phyloP scores from a whole-genome alignment of 2,329 filamentous ascomycete species.

The Diaporthe citrichinensis region DNA sequence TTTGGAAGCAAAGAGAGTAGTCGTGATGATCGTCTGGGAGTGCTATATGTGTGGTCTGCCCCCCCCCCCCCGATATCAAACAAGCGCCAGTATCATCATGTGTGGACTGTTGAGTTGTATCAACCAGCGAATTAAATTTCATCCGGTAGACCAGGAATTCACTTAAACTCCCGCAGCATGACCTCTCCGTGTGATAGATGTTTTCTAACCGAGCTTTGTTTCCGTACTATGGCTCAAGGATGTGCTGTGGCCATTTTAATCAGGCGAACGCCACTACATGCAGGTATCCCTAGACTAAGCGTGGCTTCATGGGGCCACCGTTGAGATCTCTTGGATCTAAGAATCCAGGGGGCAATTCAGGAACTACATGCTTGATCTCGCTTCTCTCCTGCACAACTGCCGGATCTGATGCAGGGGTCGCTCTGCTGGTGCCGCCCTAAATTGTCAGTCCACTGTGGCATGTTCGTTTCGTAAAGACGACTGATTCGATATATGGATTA shows the following conservation, averaged over 20 bases:
- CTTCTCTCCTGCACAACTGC: neutral
- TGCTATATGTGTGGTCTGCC: neutral
- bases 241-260: neutral
- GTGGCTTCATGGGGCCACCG: neutral
- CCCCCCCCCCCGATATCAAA: neutral
- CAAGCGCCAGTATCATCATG: neutral
- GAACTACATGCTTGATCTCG: neutral
- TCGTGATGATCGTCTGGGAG: neutral
- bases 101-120: neutral
- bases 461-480: no score
- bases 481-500: neutral
- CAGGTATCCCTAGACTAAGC: neutral
- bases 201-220: no score
- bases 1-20: no score
- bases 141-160: neutral
- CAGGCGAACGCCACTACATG: constrained; percentile 28
- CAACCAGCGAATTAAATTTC: neutral
- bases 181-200: neutral
- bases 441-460: neutral
- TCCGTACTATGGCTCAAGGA: no score
- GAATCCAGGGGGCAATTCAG: neutral
- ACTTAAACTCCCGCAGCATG: neutral
- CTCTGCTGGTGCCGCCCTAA: neutral
- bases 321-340: neutral
- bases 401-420: neutral